Evolutionary conservation across 768 basidiomycete species (phyloP).

Genomic region (Boletus rubescentipes): DNA sequence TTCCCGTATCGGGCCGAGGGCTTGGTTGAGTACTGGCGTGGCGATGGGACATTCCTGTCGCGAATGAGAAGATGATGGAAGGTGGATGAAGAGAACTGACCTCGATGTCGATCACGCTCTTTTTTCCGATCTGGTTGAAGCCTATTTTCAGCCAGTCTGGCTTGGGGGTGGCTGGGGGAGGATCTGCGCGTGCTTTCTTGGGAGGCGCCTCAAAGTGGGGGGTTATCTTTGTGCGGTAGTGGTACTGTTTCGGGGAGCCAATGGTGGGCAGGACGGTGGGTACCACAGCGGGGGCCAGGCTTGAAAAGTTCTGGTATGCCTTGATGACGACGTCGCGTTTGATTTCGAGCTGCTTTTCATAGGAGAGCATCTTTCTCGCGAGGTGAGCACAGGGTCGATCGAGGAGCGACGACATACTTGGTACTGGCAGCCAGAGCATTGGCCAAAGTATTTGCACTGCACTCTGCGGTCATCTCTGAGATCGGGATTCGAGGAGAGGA

Average conservation of each 20-base stretch:
- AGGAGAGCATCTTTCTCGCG: constrained; percentile 81
- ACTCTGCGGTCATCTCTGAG: constrained; percentile 66
- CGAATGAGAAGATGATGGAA: background rate
- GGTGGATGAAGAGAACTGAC: constrained; percentile 37
- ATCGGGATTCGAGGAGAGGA: constrained; percentile 60
- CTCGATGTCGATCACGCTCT: constrained; percentile 87
- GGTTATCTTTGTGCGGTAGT: constrained; percentile 95
- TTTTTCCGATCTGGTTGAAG: constrained; percentile 78
- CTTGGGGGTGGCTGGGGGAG: constrained; percentile 21
- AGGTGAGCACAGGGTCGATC: background rate
- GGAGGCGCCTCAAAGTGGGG: constrained; percentile 90
- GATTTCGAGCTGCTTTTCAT: constrained; percentile 79
- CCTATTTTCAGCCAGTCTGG: constrained; percentile 84
- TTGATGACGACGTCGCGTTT: constrained; percentile 86
- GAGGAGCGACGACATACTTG: constrained; percentile 50
- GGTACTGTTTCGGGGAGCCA: constrained; percentile 85
- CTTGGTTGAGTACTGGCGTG: constrained; percentile 73
- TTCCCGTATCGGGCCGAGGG: constrained; percentile 57
- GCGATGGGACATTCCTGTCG: constrained; percentile 88
- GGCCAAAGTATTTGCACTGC: constrained; percentile 84
- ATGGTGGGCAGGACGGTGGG: constrained; percentile 74
- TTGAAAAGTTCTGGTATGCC: constrained; percentile 77
- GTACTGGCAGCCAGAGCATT: constrained; percentile 92
- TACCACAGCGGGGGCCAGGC: constrained; percentile 50
- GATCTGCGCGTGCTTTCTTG: constrained; percentile 33